These are phyloP conservation scores for Eleusine coracana DNA, from an alignment of 176 grass and related monocot genomes.

Conservation along the genomic window DNA sequence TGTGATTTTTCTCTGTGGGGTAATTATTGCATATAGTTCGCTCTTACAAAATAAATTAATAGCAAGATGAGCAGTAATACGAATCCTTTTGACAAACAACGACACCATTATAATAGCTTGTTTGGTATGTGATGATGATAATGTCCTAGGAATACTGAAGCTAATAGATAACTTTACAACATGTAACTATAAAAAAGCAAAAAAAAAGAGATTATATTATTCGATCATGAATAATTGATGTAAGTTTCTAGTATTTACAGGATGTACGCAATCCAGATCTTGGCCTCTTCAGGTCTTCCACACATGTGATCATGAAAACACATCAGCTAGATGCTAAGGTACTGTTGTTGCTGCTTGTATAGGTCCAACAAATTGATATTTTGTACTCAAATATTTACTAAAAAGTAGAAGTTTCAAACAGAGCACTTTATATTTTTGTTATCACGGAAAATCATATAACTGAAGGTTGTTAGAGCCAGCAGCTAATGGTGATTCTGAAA, in stretches of 20 bases:
- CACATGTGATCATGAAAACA: constrained; percentile 31
- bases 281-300: neutral
- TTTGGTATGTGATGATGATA: neutral
- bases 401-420: neutral
- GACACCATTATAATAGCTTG: neutral
- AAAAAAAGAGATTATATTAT: too few species aligned
- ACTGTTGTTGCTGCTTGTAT: neutral
- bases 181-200: neutral
- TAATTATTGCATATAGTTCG: neutral
- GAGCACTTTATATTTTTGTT: neutral
- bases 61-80: neutral
- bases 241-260: neutral
- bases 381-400: neutral
- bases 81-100: neutral
- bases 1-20: neutral
- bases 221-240: neutral
- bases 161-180: neutral
- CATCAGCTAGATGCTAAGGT: neutral
- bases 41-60: neutral
- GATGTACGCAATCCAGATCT: neutral
- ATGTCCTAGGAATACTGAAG: neutral
- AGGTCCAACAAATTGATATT: neutral
- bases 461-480: neutral
- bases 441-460: neutral
- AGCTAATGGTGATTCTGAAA: neutral